phyloP scores from a whole-genome alignment of 2,329 filamentous ascomycete species.

The Ophiosphaerella herpotricha region DNA sequence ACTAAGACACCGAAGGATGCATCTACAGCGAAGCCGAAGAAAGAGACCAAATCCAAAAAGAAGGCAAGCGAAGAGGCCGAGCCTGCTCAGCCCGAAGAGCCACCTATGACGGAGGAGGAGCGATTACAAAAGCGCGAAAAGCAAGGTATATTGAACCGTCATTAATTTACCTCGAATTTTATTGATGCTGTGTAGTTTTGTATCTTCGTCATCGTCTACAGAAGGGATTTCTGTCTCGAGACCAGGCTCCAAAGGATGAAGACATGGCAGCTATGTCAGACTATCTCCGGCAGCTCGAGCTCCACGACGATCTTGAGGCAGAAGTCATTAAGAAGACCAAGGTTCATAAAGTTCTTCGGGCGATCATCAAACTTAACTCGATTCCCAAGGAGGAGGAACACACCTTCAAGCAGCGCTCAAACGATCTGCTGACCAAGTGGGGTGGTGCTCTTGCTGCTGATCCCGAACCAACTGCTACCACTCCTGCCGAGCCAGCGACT shows the following conservation, averaged over 20 bases:
- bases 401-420: slow-evolving; percentile 83
- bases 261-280: slow-evolving; percentile 81
- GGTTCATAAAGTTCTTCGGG: slow-evolving; percentile 98
- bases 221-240: slow-evolving; percentile 85
- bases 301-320: slow-evolving; percentile 78
- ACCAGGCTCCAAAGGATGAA: slow-evolving; percentile 82
- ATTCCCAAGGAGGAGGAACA: slow-evolving; percentile 85
- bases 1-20: slow-evolving; percentile 47
- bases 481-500: slow-evolving; percentile 24
- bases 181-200: slow-evolving; percentile 62
- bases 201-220: slow-evolving; percentile 94
- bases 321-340: slow-evolving; percentile 89
- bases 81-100: slow-evolving; percentile 55
- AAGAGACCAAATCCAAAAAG: slow-evolving; percentile 62
- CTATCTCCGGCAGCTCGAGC: slow-evolving; percentile 80
- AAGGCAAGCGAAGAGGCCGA: slow-evolving; percentile 61
- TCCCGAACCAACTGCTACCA: slow-evolving; percentile 12
- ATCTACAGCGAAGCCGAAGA: slow-evolving; percentile 61
- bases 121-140: slow-evolving; percentile 63
- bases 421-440: slow-evolving; percentile 83
- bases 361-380: slow-evolving; percentile 81
- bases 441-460: slow-evolving; percentile 68
- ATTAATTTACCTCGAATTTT: not conserved
- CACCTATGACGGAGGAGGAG: slow-evolving; percentile 60
- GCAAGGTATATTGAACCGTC: slow-evolving; percentile 48